Base-by-base conservation (phyloP, 2,329 filamentous ascomycete species). In the Colletotrichum incanum region DNA sequence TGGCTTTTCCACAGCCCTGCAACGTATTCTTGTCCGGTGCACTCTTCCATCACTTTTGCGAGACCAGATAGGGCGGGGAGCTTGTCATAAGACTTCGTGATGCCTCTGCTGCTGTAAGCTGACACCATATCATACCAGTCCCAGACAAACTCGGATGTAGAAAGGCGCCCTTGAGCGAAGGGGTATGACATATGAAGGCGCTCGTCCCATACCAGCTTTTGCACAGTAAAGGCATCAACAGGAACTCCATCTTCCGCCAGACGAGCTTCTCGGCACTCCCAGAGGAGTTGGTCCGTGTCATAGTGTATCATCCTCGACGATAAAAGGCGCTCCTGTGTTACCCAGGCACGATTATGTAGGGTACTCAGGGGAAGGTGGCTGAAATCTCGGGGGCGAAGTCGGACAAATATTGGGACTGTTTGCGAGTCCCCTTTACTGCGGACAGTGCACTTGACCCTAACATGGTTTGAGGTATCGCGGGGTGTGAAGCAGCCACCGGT, bases 311-410 rank as follows among this genome's bases (percentile, higher is more conserved):
- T 64, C 8, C 76, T 58, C 7, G 76, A 67, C 1, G 76, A 75
- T 3, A 77, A 71, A 5, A 77, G 61, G 2, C 75, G 66, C 47
- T 77, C 76, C 58, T 77, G 76, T 23, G 76, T 70, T 3, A 76
- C 75, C 76, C 76, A 77, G 3, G 67, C 74, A 6, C 76, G 68
- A 2, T 26, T 47, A 39, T 75, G 74, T 14, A 77, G 67, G 26
- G 41, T 37, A 28, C 59, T 37, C 31, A 14, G 14, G 20, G 43
- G 28, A 9, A 49, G 43, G 43, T 50, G 28, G 65, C 65, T 20
- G 16, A 16, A 41, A 14, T 52, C 26, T n/a, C 63, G 47, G 5
- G 31, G 62, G 8, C 43, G 28, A 18, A 43, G 59, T 14, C 43
- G 59, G 4, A 62, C n/a, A 28, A 62, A 61, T 5, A 45, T 34